Conservation (phyloP, 23 red algal genomes). For the Porphyridium purpureum region DNA sequence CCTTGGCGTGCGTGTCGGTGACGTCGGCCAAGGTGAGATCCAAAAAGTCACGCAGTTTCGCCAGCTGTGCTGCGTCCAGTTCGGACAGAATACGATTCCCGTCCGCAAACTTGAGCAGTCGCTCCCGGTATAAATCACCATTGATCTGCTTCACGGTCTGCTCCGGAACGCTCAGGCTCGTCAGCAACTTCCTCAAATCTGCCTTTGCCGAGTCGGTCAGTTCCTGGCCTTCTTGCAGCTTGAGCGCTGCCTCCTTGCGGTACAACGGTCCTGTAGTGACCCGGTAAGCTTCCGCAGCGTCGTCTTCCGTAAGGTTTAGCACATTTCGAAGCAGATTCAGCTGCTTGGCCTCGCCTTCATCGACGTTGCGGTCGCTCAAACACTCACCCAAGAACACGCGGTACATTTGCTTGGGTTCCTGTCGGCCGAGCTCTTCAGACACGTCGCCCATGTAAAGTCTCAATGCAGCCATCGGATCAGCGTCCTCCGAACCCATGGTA, state of each 20-base stretch:
- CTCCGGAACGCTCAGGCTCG: conserved; percentile 42
- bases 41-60: conserved; percentile 37
- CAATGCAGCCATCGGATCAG: conserved; percentile 12
- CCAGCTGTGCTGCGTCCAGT: conserved; percentile 54
- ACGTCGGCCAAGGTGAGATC: conserved; percentile 51
- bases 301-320: conserved; percentile 37
- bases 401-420: conserved; percentile 68
- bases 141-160: conserved; percentile 49
- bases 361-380: conserved; percentile 38
- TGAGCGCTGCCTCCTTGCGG: conserved; percentile 27
- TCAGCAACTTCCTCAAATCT: conserved; percentile 28
- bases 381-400: conserved; percentile 74
- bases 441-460: conserved; percentile 22
- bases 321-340: conserved; percentile 37
- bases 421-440: conserved; percentile 10
- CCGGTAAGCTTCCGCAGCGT: conserved; percentile 52
- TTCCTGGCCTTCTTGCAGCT: conserved; percentile 8
- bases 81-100: conserved; percentile 75
- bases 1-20: conserved; percentile 31
- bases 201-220: conserved; percentile 18
- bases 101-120: conserved; percentile 25
- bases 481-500: conserved; percentile 7
- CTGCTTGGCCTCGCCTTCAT: conserved; percentile 17
- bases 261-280: conserved; percentile 69
- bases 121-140: conserved; percentile 39